phyloP scores from a whole-genome alignment of 2,329 filamentous ascomycete species.

The Dissoconium aciculare region DNA sequence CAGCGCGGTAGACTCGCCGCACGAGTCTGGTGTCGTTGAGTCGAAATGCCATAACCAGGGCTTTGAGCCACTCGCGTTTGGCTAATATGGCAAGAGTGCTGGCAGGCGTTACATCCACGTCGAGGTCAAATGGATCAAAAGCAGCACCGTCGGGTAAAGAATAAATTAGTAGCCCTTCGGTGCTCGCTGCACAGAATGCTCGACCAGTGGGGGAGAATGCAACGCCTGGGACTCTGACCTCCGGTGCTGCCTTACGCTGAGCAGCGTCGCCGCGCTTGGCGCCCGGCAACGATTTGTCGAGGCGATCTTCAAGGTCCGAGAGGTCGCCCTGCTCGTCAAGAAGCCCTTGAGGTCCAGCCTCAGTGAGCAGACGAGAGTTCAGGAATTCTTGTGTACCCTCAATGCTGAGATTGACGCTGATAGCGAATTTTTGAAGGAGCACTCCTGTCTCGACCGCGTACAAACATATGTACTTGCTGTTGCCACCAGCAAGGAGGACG shows the following conservation, averaged over 20 bases:
- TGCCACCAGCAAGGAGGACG: slow-evolving; percentile 78
- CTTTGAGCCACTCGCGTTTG: slow-evolving; percentile 73
- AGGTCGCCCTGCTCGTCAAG: slow-evolving; percentile 78
- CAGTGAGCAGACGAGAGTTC: slow-evolving; percentile 81
- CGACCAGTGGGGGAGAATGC: slow-evolving; percentile 80
- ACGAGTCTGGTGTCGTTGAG: slow-evolving; percentile 76
- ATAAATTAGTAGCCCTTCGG: slow-evolving; percentile 87
- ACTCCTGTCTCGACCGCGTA: slow-evolving; percentile 92
- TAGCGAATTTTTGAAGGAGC: slow-evolving; percentile 84
- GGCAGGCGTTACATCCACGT: slow-evolving; percentile 81
- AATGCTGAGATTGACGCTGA: slow-evolving; percentile 87
- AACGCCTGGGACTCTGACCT: slow-evolving; percentile 71
- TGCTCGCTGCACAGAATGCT: slow-evolving; percentile 86
- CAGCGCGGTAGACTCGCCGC: slow-evolving; percentile 69
- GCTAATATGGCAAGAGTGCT: slow-evolving; percentile 52
- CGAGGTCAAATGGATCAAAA: slow-evolving; percentile 93
- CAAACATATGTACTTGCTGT: slow-evolving; percentile 96
- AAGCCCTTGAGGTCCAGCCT: slow-evolving; percentile 71
- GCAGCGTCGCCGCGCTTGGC: slow-evolving; percentile 79
- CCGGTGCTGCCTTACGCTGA: slow-evolving; percentile 57
- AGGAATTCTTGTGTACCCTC: slow-evolving; percentile 95
- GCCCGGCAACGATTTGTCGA: slow-evolving; percentile 67
- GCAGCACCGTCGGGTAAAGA: slow-evolving; percentile 69
- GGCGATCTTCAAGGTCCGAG: slow-evolving; percentile 73
- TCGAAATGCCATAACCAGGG: slow-evolving; percentile 91